Base-by-base conservation (phyloP, 176 grass and related monocot genomes). In the Eragrostis curvula region DNA sequence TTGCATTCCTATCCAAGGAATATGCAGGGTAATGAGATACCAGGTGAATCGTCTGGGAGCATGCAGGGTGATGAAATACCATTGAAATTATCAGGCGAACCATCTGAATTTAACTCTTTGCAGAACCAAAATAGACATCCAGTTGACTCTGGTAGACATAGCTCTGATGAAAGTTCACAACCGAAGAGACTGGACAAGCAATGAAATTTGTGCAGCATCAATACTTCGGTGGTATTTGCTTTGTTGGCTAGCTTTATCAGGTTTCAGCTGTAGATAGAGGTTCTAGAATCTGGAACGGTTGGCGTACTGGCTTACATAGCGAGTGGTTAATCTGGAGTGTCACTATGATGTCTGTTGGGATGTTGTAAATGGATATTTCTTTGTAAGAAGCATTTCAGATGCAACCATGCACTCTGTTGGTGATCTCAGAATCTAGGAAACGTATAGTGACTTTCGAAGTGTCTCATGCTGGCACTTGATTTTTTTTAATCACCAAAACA, bases 291-390 rank as follows among this genome's bases (percentile, higher is more conserved):
- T 75, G 43, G 41, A 83, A 42, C 78, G 59, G 2, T 27, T 42
- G 21, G 11, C 20, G 45, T 81, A 57, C 21, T 21, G 27, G 3
- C 41, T 77, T 82, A 29, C 39, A 17, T 81, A 47, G 25, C 18
- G 13, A 64, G 36, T 47, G 16, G 28, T 50, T 36, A 13, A 28
- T 66, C 20, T 47, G 9, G 36, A n/a, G 20, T 59, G 8, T 29
- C 42, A 7, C 74, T 78, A 21, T 71, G 66, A 15, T 32, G 23
- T 66, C 15, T 57, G 25, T 41, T 48, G 40, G 44, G 6, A 20
- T 87, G 30, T 61, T 90, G 83, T 86, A 78, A 68, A 83, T 86
- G 52, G 66, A 78, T 67, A 43, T 77, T 64, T 49, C 40, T 66
- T 24, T 53, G 30, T 36, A 46, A n/a, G n/a, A n/a, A n/a, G n/a